A percentile compares a stretch with the other conserved stretches of the same genome.
Conservation (phyloP, 179 eudicot species). For the Amaranthus tricolor region DNA sequence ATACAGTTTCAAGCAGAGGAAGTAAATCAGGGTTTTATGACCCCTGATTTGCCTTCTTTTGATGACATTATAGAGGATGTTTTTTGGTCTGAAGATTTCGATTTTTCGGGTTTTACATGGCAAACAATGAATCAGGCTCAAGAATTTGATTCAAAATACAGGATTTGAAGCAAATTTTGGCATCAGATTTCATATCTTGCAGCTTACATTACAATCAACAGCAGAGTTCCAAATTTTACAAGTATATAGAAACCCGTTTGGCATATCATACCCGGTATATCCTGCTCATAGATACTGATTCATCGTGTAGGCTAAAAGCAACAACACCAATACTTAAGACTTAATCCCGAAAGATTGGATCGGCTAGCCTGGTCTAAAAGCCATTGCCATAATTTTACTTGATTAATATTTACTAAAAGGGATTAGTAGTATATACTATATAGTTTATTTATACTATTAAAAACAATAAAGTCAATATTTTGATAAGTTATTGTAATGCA, state of each 20-base stretch:
- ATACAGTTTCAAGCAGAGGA: conserved; percentile 26
- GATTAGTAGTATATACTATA: conserved; percentile 27
- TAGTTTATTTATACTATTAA: conserved; percentile 23
- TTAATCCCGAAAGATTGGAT: conserved; percentile 16
- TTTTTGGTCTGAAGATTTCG: conserved; percentile 42
- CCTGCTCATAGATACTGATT: too few relatives aligned
- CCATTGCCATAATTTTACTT: too few relatives aligned
- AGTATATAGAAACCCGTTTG: conserved; percentile 19
- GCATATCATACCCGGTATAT: too few relatives aligned
- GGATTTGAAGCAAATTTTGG: conserved; percentile 29
- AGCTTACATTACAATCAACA: conserved; percentile 9
- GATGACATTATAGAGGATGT: conserved; percentile 42
- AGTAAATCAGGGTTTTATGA: conserved; percentile 26
- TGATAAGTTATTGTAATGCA: not conserved
- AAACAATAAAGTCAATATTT: conserved; percentile 22
- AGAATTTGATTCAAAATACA: conserved; percentile 43
- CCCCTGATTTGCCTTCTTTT: conserved; percentile 32
- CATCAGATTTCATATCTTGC: conserved; percentile 11
- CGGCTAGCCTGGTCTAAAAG: too few relatives aligned
- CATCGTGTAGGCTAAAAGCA: too few relatives aligned
- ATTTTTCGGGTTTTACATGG: conserved; percentile 35
- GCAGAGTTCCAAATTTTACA: conserved; percentile 5
- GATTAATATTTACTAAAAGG: conserved; percentile 11
- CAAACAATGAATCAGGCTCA: conserved; percentile 38
- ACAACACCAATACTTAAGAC: too few relatives aligned